A percentile compares a stretch with the other conserved stretches of the same genome.
These are phyloP conservation scores for Crotalaria pallida DNA, from an alignment of 306 rosid genomes.

Conservation along the genomic window DNA sequence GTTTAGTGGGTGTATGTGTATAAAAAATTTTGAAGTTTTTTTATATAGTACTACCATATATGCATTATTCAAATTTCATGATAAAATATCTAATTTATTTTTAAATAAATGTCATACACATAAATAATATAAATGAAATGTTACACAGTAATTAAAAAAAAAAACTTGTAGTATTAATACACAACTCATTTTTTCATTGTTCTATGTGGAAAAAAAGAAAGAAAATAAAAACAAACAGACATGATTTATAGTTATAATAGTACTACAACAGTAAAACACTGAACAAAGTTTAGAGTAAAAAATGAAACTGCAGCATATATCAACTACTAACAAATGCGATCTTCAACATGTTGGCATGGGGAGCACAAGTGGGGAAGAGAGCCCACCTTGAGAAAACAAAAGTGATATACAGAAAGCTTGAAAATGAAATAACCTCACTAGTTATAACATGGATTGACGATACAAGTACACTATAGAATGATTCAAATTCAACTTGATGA, in stretches of 20 bases:
- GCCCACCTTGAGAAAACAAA: constrained; percentile 27
- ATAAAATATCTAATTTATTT: no score
- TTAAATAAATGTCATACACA: no score
- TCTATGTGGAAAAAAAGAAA: background rate
- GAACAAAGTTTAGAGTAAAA: constrained; percentile 1
- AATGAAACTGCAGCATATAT: constrained; percentile 4
- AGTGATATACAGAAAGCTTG: constrained; percentile 1
- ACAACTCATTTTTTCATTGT: no score
- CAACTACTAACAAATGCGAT: background rate
- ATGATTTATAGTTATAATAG: background rate
- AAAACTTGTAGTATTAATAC: no score
- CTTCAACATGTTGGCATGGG: background rate
- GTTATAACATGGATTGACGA: constrained; percentile 21
- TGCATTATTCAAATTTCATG: no score
- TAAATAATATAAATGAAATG: no score
- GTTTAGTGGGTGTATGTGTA: no score
- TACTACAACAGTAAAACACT: background rate
- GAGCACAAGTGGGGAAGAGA: constrained; percentile 16
- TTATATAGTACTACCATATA: no score
- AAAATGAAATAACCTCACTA: constrained; percentile 24
- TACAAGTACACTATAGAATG: background rate
- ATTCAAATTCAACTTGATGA: background rate
- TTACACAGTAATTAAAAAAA: no score
- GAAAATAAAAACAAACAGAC: background rate
- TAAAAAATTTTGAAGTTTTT: no score